phyloP scores from a whole-genome alignment of 164 flowering plant species.

The Kingdonia uniflora region DNA sequence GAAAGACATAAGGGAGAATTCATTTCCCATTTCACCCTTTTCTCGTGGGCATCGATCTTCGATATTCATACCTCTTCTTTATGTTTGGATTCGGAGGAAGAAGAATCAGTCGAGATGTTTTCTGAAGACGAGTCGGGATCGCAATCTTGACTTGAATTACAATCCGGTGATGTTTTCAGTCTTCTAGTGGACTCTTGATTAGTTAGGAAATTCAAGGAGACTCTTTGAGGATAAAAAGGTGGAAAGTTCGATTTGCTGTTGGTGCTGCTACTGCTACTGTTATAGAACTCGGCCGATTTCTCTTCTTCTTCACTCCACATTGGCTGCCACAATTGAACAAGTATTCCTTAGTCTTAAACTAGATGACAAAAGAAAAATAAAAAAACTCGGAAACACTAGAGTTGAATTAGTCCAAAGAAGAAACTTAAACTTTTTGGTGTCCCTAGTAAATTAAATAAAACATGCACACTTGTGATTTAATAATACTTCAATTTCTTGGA shows the following conservation, averaged over 20 bases:
- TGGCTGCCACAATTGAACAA: constrained; percentile 38
- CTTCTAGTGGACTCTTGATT: constrained; percentile 11
- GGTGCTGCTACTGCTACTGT: constrained; percentile 9
- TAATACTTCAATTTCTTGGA: background rate
- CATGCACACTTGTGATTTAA: background rate
- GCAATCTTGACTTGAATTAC: constrained; percentile 17
- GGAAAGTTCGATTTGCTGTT: constrained; percentile 22
- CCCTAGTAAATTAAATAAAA: background rate
- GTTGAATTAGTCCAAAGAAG: background rate
- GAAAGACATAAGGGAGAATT: background rate
- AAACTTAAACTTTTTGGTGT: background rate
- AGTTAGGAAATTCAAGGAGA: constrained; percentile 24
- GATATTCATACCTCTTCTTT: constrained; percentile 27
- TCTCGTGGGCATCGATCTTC: constrained; percentile 22
- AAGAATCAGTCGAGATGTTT: constrained; percentile 12
- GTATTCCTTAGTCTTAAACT: background rate
- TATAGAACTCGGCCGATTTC: constrained; percentile 25
- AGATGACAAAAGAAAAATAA: background rate
- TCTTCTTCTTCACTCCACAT: constrained; percentile 48
- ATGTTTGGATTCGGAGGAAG: constrained; percentile 28
- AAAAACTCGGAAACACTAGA: background rate
- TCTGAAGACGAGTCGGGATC: constrained; percentile 19
- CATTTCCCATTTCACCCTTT: background rate
- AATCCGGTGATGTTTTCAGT: constrained; percentile 7
- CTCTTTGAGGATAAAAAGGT: constrained; percentile 42